phyloP scores from a whole-genome alignment of 192 early-diverging fungal species.

The Coemansia sp. region DNA sequence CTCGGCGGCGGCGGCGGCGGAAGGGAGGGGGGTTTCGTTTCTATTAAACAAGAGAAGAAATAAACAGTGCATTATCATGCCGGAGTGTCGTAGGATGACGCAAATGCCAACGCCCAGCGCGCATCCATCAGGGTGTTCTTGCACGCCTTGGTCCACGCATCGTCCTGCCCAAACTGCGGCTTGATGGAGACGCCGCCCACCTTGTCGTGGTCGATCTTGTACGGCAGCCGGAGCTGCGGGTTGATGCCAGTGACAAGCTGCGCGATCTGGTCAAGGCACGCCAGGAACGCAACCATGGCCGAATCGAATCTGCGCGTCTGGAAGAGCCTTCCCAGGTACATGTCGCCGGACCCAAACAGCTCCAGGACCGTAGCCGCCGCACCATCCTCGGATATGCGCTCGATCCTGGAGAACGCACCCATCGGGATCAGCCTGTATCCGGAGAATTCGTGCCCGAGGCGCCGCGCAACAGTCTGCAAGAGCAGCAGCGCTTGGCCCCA shows the following conservation, averaged over 20 bases:
- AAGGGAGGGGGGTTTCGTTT: no score
- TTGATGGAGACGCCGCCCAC: conserved; percentile 82
- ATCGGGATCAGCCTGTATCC: conserved; percentile 85
- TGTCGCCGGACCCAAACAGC: conserved; percentile 87
- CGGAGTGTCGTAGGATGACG: conserved; percentile 42
- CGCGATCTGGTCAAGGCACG: conserved; percentile 87
- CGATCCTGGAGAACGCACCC: conserved; percentile 90
- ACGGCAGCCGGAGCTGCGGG: conserved; percentile 78
- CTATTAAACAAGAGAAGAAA: background rate
- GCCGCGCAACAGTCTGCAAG: conserved; percentile 84
- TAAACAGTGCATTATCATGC: background rate
- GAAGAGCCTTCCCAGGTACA: conserved; percentile 75
- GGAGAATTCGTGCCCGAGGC: conserved; percentile 81
- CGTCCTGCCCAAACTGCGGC: conserved; percentile 88
- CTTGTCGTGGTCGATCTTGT: conserved; percentile 87
- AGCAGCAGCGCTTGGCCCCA: conserved; percentile 90
- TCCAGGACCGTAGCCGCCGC: conserved; percentile 64
- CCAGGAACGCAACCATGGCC: conserved; percentile 86
- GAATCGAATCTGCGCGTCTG: conserved; percentile 84
- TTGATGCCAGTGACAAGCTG: conserved; percentile 79
- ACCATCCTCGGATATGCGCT: conserved; percentile 74
- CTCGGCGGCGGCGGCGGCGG: no score
- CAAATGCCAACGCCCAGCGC: conserved; percentile 88
- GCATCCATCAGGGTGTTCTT: conserved; percentile 86
- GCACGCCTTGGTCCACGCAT: conserved; percentile 89